Evolutionary conservation across 2,329 filamentous ascomycete species (phyloP).

Genomic region (Stylonectria norvegica): DNA sequence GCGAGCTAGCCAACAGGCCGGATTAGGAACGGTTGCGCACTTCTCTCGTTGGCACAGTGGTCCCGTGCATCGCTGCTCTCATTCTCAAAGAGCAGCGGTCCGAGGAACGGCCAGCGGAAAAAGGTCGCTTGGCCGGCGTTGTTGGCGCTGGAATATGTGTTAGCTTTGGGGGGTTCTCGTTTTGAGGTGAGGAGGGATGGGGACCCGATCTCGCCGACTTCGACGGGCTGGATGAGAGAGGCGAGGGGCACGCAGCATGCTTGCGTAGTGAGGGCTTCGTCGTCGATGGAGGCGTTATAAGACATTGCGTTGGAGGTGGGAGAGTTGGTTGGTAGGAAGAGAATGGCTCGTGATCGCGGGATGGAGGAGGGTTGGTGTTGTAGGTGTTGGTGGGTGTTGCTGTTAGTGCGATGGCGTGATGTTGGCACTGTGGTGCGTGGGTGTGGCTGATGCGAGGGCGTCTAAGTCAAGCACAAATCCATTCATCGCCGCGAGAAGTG

Average conservation of each 20-base stretch:
- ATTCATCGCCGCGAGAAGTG: too few species aligned
- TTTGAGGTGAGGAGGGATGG: not conserved
- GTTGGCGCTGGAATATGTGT: not conserved
- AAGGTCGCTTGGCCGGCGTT: conserved; percentile 37
- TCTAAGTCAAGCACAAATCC: too few species aligned
- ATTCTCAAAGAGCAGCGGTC: conserved; percentile 70
- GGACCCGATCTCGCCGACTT: conserved; percentile 41
- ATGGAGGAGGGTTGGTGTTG: too few species aligned
- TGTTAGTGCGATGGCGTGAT: too few species aligned
- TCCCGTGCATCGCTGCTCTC: conserved; percentile 71
- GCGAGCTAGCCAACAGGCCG: not conserved
- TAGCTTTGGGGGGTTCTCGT: not conserved
- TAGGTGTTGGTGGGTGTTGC: not conserved
- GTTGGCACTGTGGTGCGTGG: too few species aligned
- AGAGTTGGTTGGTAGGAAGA: too few species aligned
- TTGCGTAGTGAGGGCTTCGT: conserved; percentile 33
- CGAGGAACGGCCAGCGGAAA: conserved; percentile 59
- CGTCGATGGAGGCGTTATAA: conserved; percentile 22
- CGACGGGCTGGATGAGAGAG: conserved; percentile 41
- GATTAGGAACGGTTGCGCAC: conserved; percentile 32
- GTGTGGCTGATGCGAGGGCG: too few species aligned
- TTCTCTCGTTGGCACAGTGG: conserved; percentile 76
- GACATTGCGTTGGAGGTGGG: conserved; percentile 9
- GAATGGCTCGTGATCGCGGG: not conserved
- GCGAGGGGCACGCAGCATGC: conserved; percentile 40